phyloP scores from a whole-genome alignment of 495 filamentous ascomycete species.

The Thermochaetoides thermophila region DNA sequence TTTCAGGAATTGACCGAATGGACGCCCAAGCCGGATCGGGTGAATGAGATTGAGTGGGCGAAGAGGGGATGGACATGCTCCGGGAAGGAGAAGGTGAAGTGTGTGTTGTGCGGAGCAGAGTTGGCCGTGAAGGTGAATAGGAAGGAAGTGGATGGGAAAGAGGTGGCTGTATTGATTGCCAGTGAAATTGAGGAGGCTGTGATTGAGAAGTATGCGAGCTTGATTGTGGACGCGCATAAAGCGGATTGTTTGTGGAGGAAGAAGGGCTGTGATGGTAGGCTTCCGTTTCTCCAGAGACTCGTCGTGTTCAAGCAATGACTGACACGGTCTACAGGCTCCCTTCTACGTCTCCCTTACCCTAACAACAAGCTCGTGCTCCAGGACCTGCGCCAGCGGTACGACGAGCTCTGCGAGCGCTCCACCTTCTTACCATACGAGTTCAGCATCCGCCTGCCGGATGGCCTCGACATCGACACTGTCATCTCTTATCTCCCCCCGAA shows the following conservation, averaged over 20 bases:
- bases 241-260: slow-evolving; percentile 76
- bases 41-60: slow-evolving; percentile 91
- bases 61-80: slow-evolving; percentile 85
- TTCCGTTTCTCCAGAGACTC: neutral
- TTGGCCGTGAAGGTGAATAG: slow-evolving; percentile 67
- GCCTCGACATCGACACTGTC: slow-evolving; percentile 34
- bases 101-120: slow-evolving; percentile 67
- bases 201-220: slow-evolving; percentile 58
- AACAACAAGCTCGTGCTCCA: slow-evolving; percentile 42
- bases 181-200: slow-evolving; percentile 48
- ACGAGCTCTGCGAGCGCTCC: slow-evolving; percentile 30
- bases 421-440: slow-evolving; percentile 37
- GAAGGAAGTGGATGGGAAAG: slow-evolving; percentile 48
- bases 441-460: slow-evolving; percentile 33
- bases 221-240: slow-evolving; percentile 64
- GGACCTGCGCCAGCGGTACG: slow-evolving; percentile 45
- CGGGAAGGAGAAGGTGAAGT: slow-evolving; percentile 66
- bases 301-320: neutral
- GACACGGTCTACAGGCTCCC: slow-evolving; percentile 16
- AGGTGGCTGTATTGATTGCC: slow-evolving; percentile 35
- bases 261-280: slow-evolving; percentile 69
- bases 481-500: slow-evolving; percentile 31
- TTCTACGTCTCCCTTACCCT: slow-evolving; percentile 36
- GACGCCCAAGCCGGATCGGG: slow-evolving; percentile 61
- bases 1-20: slow-evolving; percentile 84